Evolutionary conservation across 1,284 basidiomycete genomes (phyloP).

Genomic region (Heterobasidion occidentale): DNA sequence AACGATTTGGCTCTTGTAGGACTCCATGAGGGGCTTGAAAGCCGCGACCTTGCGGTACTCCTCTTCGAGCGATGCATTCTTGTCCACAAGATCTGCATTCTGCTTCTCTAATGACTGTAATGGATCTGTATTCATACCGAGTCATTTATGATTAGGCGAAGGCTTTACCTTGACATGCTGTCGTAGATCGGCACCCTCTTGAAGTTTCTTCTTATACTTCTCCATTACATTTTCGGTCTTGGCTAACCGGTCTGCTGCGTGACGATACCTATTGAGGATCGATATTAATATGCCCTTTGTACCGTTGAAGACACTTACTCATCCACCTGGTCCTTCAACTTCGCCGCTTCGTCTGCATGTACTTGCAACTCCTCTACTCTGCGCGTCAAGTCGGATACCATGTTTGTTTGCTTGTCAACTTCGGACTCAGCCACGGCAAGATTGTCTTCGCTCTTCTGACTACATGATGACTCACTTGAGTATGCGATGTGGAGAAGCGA

Average conservation of each 20-base stretch:
- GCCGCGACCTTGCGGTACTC: conserved; percentile 83
- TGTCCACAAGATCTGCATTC: conserved; percentile 87
- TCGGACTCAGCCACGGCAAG: conserved; percentile 73
- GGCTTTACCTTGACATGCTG: conserved; percentile 74
- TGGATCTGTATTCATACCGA: conserved; percentile 1
- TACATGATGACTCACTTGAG: conserved; percentile 31
- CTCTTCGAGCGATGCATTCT: conserved; percentile 85
- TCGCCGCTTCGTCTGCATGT: conserved; percentile 69
- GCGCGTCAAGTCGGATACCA: conserved; percentile 67
- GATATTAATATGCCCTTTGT: conserved; percentile 1
- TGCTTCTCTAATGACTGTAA: conserved; percentile 81
- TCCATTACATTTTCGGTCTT: conserved; percentile 98
- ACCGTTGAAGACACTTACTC: conserved; percentile 51
- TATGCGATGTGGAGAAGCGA: neutral
- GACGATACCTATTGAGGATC: conserved; percentile 55
- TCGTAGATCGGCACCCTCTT: conserved; percentile 85
- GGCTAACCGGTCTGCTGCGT: conserved; percentile 84
- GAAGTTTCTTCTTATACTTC: conserved; percentile 98
- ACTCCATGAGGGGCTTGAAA: conserved; percentile 88
- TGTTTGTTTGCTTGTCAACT: conserved; percentile 65
- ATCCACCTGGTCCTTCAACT: conserved; percentile 89
- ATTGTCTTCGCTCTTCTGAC: conserved; percentile 87
- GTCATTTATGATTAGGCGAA: neutral
- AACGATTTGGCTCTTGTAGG: conserved; percentile 83
- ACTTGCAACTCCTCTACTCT: conserved; percentile 79